These are phyloP conservation scores for Pyrenophora seminiperda DNA, from an alignment of 2,329 filamentous ascomycete species.

Conservation along the genomic window DNA sequence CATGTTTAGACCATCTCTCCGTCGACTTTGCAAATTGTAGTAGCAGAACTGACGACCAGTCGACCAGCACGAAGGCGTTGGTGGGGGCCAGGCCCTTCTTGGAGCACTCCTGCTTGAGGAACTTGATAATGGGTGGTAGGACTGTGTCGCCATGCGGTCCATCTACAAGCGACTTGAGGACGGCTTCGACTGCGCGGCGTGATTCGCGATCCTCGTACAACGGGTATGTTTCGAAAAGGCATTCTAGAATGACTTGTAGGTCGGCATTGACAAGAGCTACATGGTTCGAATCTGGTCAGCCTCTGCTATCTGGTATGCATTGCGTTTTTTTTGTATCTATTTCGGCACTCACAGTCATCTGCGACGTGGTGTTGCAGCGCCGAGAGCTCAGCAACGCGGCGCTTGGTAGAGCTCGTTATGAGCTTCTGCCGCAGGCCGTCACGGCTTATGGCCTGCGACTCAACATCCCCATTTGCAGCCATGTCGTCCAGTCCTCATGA, in stretches of 20 bases:
- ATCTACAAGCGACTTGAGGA: slow-evolving; percentile 71
- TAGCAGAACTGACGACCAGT: slow-evolving; percentile 85
- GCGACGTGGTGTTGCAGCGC: slow-evolving; percentile 51
- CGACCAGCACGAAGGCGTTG: slow-evolving; percentile 85
- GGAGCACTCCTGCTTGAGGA: slow-evolving; percentile 72
- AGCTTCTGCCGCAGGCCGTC: slow-evolving; percentile 49
- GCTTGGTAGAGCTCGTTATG: slow-evolving; percentile 56
- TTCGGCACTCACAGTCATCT: slow-evolving; percentile 49
- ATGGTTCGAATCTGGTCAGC: slow-evolving; percentile 19
- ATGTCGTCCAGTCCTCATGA: slow-evolving; percentile 43
- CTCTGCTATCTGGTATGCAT: neutral
- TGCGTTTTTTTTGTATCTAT: neutral
- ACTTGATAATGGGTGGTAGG: slow-evolving; percentile 68
- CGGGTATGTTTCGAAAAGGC: slow-evolving; percentile 86
- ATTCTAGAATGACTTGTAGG: slow-evolving; percentile 64
- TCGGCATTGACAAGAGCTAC: slow-evolving; percentile 50
- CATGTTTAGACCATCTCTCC: slow-evolving; percentile 67
- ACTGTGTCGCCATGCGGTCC: slow-evolving; percentile 61
- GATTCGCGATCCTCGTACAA: slow-evolving; percentile 86
- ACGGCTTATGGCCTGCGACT: slow-evolving; percentile 39
- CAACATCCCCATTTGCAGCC: slow-evolving; percentile 46
- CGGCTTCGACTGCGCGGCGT: slow-evolving; percentile 79
- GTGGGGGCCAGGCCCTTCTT: slow-evolving; percentile 78
- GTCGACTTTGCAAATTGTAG: slow-evolving; percentile 68
- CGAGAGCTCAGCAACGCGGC: slow-evolving; percentile 52